Percentiles rank a stretch among this genome's conserved stretches.
Conservation (phyloP, 2,329 filamentous ascomycete species). For the Ceratocystis eucalypticola region DNA sequence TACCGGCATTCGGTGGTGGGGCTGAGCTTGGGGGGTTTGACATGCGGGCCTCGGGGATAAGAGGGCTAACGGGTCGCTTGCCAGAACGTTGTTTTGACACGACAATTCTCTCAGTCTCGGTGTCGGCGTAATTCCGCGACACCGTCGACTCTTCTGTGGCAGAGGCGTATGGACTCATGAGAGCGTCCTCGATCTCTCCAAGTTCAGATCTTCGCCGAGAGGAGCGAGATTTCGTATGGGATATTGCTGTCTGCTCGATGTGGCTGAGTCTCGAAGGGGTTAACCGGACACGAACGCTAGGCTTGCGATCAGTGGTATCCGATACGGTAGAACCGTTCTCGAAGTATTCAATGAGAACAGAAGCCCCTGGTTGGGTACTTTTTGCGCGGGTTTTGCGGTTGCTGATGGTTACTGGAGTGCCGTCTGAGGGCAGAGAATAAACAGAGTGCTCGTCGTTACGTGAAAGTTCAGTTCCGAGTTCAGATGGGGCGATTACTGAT, state of each 20-base stretch:
- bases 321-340: constrained; percentile 46
- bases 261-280: constrained; percentile 60
- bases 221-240: constrained; percentile 63
- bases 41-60: constrained; percentile 33
- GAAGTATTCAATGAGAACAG: constrained; percentile 87
- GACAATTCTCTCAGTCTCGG: constrained; percentile 57
- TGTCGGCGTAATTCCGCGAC: constrained; percentile 65
- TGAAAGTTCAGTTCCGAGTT: constrained; percentile 55
- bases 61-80: constrained; percentile 54
- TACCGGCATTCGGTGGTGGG: constrained; percentile 40
- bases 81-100: constrained; percentile 21
- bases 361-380: constrained; percentile 61
- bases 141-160: constrained; percentile 68
- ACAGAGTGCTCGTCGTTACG: constrained; percentile 57
- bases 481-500: constrained; percentile 34
- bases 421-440: constrained; percentile 73
- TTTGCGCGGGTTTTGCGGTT: constrained; percentile 34
- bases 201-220: constrained; percentile 37
- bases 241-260: constrained; percentile 64
- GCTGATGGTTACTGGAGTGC: constrained; percentile 81
- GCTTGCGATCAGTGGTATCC: constrained; percentile 51
- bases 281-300: constrained; percentile 66
- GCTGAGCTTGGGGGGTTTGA: constrained; percentile 34
- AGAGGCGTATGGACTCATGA: constrained; percentile 62
- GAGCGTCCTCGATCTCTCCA: constrained; percentile 46